Evolutionary conservation across 1,284 basidiomycete genomes (phyloP).

Genomic region (Inonotus obliquus): DNA sequence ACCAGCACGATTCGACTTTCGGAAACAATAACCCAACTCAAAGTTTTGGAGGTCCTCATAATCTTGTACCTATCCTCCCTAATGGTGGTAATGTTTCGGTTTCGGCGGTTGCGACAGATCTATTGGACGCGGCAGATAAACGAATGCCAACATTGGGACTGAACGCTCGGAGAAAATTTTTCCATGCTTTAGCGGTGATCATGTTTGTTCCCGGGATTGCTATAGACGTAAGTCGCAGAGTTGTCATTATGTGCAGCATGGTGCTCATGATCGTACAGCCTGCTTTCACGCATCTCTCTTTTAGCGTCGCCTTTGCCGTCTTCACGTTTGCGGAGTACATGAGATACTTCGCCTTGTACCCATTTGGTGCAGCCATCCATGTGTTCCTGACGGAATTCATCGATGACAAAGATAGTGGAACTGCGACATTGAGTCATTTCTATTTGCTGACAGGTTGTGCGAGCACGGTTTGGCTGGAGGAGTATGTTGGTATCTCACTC

Average conservation of each 20-base stretch:
- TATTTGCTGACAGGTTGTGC: slow-evolving; percentile 96
- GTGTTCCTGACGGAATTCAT: slow-evolving; percentile 97
- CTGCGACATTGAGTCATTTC: slow-evolving; percentile 96
- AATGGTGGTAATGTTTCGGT: slow-evolving; percentile 50
- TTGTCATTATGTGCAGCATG: not conserved
- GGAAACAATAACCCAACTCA: slow-evolving; percentile 21
- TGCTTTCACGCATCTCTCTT: slow-evolving; percentile 92
- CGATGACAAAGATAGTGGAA: slow-evolving; percentile 93
- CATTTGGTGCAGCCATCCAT: slow-evolving; percentile 91
- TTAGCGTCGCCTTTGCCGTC: slow-evolving; percentile 88
- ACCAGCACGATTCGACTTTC: not conserved
- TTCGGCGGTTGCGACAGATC: slow-evolving; percentile 69
- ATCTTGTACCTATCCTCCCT: slow-evolving; percentile 41
- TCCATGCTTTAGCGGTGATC: slow-evolving; percentile 91
- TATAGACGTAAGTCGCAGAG: slow-evolving; percentile 69
- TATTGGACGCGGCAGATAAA: slow-evolving; percentile 84
- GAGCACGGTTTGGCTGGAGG: slow-evolving; percentile 91
- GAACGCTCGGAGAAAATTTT: slow-evolving; percentile 96
- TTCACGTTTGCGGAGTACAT: slow-evolving; percentile 97
- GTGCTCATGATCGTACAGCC: slow-evolving; percentile 50
- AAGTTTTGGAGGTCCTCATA: slow-evolving; percentile 41
- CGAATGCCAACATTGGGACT: slow-evolving; percentile 84
- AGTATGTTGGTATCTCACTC: slow-evolving; percentile 44
- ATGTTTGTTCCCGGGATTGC: slow-evolving; percentile 96
- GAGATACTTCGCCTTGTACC: slow-evolving; percentile 97